phyloP scores from a whole-genome alignment of 1,284 basidiomycete genomes.

The Paramarasmius palmivorus region DNA sequence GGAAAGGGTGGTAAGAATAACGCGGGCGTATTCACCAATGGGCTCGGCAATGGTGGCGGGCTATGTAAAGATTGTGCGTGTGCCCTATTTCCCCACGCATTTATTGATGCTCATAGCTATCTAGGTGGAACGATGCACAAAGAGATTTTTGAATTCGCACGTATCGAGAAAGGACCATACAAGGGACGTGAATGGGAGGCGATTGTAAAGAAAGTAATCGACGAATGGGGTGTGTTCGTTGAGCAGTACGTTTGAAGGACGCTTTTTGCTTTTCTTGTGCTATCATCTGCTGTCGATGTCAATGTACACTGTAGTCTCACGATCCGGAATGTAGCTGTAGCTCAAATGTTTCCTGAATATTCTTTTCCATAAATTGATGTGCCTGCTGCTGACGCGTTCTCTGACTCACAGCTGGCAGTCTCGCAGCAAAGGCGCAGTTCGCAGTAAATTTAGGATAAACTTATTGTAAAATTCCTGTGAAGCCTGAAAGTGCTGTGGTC shows the following conservation, averaged over 20 bases:
- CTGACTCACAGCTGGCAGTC: too few relatives aligned
- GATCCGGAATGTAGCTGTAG: not conserved
- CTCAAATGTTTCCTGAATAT: too few relatives aligned
- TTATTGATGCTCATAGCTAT: not conserved
- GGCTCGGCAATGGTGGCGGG: slow-evolving; percentile 17
- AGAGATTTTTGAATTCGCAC: slow-evolving; percentile 74
- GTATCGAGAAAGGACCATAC: slow-evolving; percentile 48
- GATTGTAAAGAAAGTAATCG: slow-evolving; percentile 72
- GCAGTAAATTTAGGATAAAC: too few relatives aligned
- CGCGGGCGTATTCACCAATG: slow-evolving; percentile 11
- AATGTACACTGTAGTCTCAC: not conserved
- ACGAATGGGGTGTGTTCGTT: slow-evolving; percentile 72
- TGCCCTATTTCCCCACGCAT: not conserved
- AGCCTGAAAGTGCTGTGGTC: too few relatives aligned
- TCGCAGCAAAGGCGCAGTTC: too few relatives aligned
- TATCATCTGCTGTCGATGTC: not conserved
- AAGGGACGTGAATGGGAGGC: slow-evolving; percentile 70
- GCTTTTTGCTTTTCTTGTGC: not conserved
- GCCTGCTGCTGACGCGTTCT: too few relatives aligned
- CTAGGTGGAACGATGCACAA: slow-evolving; percentile 62
- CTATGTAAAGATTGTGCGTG: slow-evolving; percentile 22
- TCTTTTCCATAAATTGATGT: too few relatives aligned
- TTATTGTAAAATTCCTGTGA: too few relatives aligned
- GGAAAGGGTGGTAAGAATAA: slow-evolving; percentile 3
- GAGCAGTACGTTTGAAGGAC: slow-evolving; percentile 21